Evolutionary conservation across 129 eudicot species (phyloP).

Genomic region (Pulicaria dysenterica): DNA sequence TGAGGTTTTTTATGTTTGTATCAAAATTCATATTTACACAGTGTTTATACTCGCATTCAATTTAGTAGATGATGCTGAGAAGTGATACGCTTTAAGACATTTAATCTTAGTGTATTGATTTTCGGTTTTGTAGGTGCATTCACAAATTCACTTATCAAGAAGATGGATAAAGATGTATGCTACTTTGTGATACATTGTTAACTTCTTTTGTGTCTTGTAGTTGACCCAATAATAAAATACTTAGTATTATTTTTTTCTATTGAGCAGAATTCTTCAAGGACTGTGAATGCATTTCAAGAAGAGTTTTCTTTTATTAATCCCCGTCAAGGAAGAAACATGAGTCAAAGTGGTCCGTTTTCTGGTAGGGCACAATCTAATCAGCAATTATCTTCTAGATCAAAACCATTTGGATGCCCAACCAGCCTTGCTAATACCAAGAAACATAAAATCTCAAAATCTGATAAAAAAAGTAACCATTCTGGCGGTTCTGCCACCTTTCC

Average conservation of each 20-base stretch:
- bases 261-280: constrained; percentile 39
- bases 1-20: constrained; percentile 24
- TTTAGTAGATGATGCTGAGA: too few species aligned
- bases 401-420: constrained; percentile 39
- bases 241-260: constrained; percentile 2
- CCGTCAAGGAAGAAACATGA: constrained; percentile 32
- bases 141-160: constrained; percentile 20
- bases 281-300: constrained; percentile 44
- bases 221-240: background rate
- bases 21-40: background rate
- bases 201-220: constrained; percentile 5
- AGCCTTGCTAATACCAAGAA: constrained; percentile 30
- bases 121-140: constrained; percentile 13
- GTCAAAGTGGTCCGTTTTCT: constrained; percentile 17
- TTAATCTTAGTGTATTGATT: background rate
- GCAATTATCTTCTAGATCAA: constrained; percentile 39
- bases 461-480: constrained; percentile 27
- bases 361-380: constrained; percentile 27
- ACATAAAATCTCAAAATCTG: constrained; percentile 36
- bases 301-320: constrained; percentile 33
- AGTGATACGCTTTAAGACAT: background rate
- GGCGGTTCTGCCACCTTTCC: constrained; percentile 40
- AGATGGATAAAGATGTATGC: constrained; percentile 52
- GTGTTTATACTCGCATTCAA: background rate
- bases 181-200: constrained; percentile 9